phyloP scores from a whole-genome alignment of 2,329 filamentous ascomycete genomes.

The Zymoseptoria ardabiliae region DNA sequence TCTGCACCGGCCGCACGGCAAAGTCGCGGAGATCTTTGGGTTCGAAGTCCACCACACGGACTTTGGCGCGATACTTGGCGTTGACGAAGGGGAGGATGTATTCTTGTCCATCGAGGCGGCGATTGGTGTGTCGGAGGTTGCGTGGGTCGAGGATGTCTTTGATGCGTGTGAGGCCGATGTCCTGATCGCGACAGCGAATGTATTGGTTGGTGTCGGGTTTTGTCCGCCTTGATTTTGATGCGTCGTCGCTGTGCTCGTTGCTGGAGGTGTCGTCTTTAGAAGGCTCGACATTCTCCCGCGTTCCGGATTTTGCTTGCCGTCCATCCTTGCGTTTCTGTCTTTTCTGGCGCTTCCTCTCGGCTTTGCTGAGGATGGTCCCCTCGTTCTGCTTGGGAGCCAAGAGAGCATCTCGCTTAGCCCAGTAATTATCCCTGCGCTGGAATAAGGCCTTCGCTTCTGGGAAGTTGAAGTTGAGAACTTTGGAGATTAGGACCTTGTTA shows the following conservation, averaged over 20 bases:
- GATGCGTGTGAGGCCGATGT: constrained; percentile 35
- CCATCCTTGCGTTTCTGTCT: constrained; percentile 30
- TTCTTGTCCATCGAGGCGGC: constrained; percentile 23
- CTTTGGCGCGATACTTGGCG: constrained; percentile 58
- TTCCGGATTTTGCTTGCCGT: constrained; percentile 30
- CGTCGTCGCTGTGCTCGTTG: constrained; percentile 1
- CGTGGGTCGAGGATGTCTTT: constrained; percentile 43
- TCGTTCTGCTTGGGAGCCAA: constrained; percentile 6
- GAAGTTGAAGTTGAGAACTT: constrained; percentile 36
- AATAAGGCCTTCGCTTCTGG: constrained; percentile 51
- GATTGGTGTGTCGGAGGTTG: constrained; percentile 41
- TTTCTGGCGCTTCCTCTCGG: constrained; percentile 28
- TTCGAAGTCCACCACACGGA: constrained; percentile 76
- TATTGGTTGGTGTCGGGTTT: constrained; percentile 20
- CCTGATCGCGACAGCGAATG: constrained; percentile 36
- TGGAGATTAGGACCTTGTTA: constrained; percentile 51
- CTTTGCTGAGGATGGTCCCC: constrained; percentile 9
- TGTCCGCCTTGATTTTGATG: background rate
- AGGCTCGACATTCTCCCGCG: constrained; percentile 6
- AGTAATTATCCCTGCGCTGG: constrained; percentile 58
- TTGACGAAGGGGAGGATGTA: constrained; percentile 41
- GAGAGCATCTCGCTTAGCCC: constrained; percentile 29
- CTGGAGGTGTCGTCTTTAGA: background rate
- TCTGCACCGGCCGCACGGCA: constrained; percentile 34
- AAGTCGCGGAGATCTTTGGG: constrained; percentile 68